Evolutionary conservation across 176 grass and related monocot genomes (phyloP).

Genomic region (Chloris gayana): DNA sequence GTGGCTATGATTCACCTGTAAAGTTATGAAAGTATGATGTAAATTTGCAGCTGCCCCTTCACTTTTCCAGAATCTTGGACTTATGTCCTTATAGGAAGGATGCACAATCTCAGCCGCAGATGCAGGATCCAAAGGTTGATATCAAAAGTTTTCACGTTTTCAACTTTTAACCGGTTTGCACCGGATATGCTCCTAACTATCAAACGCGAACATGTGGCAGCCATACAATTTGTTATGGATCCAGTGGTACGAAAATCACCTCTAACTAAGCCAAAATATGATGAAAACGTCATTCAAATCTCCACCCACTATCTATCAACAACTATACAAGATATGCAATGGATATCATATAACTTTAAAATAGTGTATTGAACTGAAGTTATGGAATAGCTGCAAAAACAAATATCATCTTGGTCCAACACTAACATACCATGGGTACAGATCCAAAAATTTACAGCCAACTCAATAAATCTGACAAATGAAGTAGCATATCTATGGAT

Average conservation of each 20-base stretch:
- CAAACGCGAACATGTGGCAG: background rate
- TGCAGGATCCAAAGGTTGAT: too few species aligned
- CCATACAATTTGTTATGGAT: background rate
- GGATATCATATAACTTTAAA: background rate
- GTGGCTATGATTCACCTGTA: too few species aligned
- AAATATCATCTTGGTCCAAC: slow-evolving; percentile 7
- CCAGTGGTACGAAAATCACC: background rate
- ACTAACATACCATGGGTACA: background rate
- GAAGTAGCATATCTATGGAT: background rate
- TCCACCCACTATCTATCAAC: background rate
- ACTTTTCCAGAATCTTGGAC: too few species aligned
- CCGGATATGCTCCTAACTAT: too few species aligned
- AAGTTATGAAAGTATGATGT: too few species aligned
- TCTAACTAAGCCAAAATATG: background rate
- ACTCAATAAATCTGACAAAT: slow-evolving; percentile 13
- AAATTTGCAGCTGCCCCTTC: too few species aligned
- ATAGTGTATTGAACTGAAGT: background rate
- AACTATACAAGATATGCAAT: slow-evolving; percentile 16
- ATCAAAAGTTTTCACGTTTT: too few species aligned
- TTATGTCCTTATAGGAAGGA: too few species aligned
- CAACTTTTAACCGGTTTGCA: too few species aligned
- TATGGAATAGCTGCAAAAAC: background rate
- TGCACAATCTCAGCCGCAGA: too few species aligned
- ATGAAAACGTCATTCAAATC: background rate
- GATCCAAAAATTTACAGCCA: background rate